phyloP scores from a whole-genome alignment of 2,329 filamentous ascomycete genomes.

The Fusarium sp. region DNA sequence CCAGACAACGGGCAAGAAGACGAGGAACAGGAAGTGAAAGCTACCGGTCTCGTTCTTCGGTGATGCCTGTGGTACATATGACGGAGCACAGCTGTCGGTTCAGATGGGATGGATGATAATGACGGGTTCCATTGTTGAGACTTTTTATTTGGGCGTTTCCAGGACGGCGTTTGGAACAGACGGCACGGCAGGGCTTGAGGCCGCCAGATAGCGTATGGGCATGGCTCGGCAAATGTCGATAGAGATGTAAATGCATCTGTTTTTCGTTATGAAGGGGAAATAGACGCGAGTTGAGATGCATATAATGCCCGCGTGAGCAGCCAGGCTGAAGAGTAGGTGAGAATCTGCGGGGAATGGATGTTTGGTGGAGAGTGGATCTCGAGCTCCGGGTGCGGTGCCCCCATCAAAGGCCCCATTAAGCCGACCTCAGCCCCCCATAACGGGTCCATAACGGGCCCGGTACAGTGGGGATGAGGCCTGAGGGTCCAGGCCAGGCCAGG shows the following conservation, averaged over 20 bases:
- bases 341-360: slow-evolving; percentile 22
- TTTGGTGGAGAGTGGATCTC: slow-evolving; percentile 15
- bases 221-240: slow-evolving; percentile 10
- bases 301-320: neutral
- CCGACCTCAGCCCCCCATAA: neutral
- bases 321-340: neutral
- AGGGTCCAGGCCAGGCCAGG: slow-evolving; percentile 3
- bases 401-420: neutral
- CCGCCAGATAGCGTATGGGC: slow-evolving; percentile 29
- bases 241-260: slow-evolving; percentile 23
- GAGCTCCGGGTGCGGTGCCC: neutral
- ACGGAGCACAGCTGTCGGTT: slow-evolving; percentile 1
- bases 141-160: slow-evolving; percentile 35
- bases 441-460: neutral
- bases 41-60: slow-evolving; percentile 8
- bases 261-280: neutral
- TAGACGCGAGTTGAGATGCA: neutral
- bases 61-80: slow-evolving; percentile 4
- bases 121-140: slow-evolving; percentile 32
- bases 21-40: slow-evolving; percentile 62
- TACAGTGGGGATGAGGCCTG: neutral
- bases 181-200: slow-evolving; percentile 30
- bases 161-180: slow-evolving; percentile 32
- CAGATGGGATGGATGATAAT: slow-evolving; percentile 39
- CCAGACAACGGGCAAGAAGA: slow-evolving; percentile 70